Evolutionary conservation across 352 stramenopile genomes (phyloP).

Genomic region (Thraustotheca clavata): DNA sequence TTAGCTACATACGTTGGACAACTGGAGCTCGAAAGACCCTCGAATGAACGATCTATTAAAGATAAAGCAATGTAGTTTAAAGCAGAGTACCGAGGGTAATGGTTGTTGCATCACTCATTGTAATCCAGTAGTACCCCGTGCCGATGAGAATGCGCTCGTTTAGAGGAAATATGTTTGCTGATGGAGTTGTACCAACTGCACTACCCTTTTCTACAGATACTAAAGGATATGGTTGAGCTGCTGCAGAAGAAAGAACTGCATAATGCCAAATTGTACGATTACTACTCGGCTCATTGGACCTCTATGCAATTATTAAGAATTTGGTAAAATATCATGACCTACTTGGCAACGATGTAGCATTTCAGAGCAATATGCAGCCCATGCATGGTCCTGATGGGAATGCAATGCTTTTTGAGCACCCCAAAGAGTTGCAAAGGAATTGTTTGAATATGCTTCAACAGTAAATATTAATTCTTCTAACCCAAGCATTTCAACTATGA

Average conservation of each 20-base stretch:
- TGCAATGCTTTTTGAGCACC: too few species aligned
- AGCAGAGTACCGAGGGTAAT: conserved; percentile 21
- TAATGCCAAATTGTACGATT: conserved; percentile 75
- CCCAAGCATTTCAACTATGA: too few species aligned
- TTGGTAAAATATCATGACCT: neutral
- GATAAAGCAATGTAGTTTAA: conserved; percentile 32
- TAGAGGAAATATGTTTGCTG: conserved; percentile 45
- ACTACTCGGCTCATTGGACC: too few species aligned
- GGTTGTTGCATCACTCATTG: neutral
- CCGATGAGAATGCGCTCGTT: conserved; percentile 52
- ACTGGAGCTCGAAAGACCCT: conserved; percentile 32
- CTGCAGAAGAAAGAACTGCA: conserved; percentile 54
- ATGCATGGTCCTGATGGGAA: too few species aligned
- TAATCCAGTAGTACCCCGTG: conserved; percentile 36
- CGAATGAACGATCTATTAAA: conserved; percentile 50
- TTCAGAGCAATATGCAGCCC: conserved; percentile 44
- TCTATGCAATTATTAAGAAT: too few species aligned
- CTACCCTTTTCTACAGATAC: conserved; percentile 36
- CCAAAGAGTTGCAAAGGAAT: too few species aligned
- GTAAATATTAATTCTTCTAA: too few species aligned
- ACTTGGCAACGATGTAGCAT: conserved; percentile 41
- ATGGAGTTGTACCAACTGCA: conserved; percentile 32
- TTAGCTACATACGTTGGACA: conserved; percentile 45
- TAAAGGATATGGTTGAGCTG: conserved; percentile 38
- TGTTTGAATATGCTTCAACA: too few species aligned